Evolutionary conservation across 352 stramenopile genomes (phyloP), one percentile per base, ranked within the genome.

Genomic region (Globisporangium cederbergense): DNA sequence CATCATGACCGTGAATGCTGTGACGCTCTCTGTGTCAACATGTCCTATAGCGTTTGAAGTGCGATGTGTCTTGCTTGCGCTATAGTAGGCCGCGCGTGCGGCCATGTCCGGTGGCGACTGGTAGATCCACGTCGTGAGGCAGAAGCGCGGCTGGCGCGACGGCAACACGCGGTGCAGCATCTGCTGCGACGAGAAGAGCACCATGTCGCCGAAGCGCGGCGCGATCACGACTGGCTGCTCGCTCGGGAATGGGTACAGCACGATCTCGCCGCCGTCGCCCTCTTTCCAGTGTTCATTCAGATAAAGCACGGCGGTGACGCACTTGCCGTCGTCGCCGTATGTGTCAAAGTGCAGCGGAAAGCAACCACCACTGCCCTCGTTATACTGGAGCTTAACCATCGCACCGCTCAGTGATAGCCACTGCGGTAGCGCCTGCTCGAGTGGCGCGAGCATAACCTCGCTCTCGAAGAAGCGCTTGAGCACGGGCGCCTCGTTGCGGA

Each of bases 301-400:
- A 66, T 96, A 96, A 14, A 96, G 61, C 53, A 96, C 81, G 4
- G 81, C 85, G 1, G 86, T 96, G 58, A 96, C 64, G 57, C 81
- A 89, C 71, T 94, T 95, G 70, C 82, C 83, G 50, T 92, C 83
- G 67, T 89, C 79, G 1, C 86, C 87, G 58, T 91, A 92, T 40
- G 86, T 85, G 67, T 96, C 88, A 49, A 91, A 95, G 59, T 96
- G 88, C 72, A 90, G 76, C 0, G 88, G 88, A 60, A 96, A 96
- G 66, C 86, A 95, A 2, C 85, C 88, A 16, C 86, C 85, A 56
- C 65, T 56, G 54, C 88, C 88, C 55, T 85, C 72, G 57, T 91
- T 96, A 58, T 83, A 78, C 67, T 96, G 88, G 11, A 95, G 65
- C 67, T 96, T 95, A 58, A 92, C 57, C 79, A 91, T 89, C 55